These are phyloP conservation scores for Pestalotiopsis sp. DNA, from an alignment of 2,329 filamentous ascomycete genomes.

Conservation along the genomic window DNA sequence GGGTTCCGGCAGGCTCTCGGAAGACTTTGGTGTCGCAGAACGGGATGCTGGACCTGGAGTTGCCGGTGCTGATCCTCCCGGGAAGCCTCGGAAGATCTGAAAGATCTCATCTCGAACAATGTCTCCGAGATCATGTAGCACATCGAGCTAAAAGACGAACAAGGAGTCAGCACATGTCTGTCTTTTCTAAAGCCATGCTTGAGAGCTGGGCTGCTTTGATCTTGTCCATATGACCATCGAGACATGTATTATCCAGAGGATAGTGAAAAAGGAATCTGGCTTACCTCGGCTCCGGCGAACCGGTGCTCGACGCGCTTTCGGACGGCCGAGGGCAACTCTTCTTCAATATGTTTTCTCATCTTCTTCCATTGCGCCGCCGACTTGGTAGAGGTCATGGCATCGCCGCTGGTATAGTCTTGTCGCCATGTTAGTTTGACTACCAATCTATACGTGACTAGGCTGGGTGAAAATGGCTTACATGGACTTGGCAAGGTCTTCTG, in stretches of 20 bases:
- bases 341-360: slow-evolving; percentile 27
- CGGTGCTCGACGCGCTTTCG: slow-evolving; percentile 29
- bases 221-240: background rate
- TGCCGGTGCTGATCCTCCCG: slow-evolving; percentile 23
- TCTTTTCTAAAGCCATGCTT: background rate
- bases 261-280: background rate
- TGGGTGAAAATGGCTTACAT: slow-evolving; percentile 23
- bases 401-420: slow-evolving; percentile 28
- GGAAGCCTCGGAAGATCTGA: slow-evolving; percentile 27
- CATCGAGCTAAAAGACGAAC: slow-evolving; percentile 15
- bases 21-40: slow-evolving; percentile 20
- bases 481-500: slow-evolving; percentile 30
- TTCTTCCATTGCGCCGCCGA: slow-evolving; percentile 24
- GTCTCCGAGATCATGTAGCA: slow-evolving; percentile 27
- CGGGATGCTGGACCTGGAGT: slow-evolving; percentile 18
- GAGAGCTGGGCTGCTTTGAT: background rate
- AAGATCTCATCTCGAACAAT: slow-evolving; percentile 28
- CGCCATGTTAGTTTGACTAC: slow-evolving; percentile 17
- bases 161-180: background rate
- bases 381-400: slow-evolving; percentile 22
- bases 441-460: background rate
- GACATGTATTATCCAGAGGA: background rate
- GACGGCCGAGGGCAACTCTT: slow-evolving; percentile 28
- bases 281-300: slow-evolving; percentile 27
- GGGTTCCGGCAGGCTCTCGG: slow-evolving; percentile 13